Percentiles rank a stretch among this genome's conserved stretches.
Conservation (phyloP, 2,329 filamentous ascomycete genomes). For the Claviceps spartinae region DNA sequence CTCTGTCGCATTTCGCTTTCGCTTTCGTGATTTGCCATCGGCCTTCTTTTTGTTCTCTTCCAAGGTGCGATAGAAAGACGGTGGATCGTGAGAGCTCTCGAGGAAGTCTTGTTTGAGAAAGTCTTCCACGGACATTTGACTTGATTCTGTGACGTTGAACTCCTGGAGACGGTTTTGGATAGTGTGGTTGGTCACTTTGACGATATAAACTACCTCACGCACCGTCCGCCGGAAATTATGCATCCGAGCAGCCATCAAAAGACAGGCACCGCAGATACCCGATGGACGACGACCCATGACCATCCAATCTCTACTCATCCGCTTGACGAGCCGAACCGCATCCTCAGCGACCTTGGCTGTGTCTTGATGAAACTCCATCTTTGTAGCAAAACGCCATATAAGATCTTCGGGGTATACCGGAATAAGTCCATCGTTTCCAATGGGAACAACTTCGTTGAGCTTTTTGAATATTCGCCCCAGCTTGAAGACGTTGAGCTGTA, state of each 20-base stretch:
- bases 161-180: slow-evolving; percentile 85
- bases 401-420: slow-evolving; percentile 78
- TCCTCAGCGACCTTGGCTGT: slow-evolving; percentile 79
- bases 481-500: slow-evolving; percentile 77
- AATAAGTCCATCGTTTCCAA: slow-evolving; percentile 50
- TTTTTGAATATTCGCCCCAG: slow-evolving; percentile 83
- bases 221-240: slow-evolving; percentile 93
- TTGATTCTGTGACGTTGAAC: slow-evolving; percentile 77
- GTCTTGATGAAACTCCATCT: slow-evolving; percentile 76
- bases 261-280: slow-evolving; percentile 83
- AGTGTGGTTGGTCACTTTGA: slow-evolving; percentile 89
- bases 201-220: slow-evolving; percentile 92
- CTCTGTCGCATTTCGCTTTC: slow-evolving; percentile 23
- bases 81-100: slow-evolving; percentile 67
- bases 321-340: slow-evolving; percentile 72
- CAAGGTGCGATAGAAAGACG: slow-evolving; percentile 60
- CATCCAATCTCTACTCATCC: slow-evolving; percentile 98
- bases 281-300: slow-evolving; percentile 84
- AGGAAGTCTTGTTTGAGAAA: slow-evolving; percentile 61
- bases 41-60: slow-evolving; percentile 43
- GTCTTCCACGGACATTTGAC: slow-evolving; percentile 74
- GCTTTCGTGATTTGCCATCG: slow-evolving; percentile 34
- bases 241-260: slow-evolving; percentile 92
- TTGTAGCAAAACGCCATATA: slow-evolving; percentile 79
- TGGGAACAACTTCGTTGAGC: slow-evolving; percentile 56